phyloP scores from a whole-genome alignment of 345 rosid species.

The Dovyalis caffra region DNA sequence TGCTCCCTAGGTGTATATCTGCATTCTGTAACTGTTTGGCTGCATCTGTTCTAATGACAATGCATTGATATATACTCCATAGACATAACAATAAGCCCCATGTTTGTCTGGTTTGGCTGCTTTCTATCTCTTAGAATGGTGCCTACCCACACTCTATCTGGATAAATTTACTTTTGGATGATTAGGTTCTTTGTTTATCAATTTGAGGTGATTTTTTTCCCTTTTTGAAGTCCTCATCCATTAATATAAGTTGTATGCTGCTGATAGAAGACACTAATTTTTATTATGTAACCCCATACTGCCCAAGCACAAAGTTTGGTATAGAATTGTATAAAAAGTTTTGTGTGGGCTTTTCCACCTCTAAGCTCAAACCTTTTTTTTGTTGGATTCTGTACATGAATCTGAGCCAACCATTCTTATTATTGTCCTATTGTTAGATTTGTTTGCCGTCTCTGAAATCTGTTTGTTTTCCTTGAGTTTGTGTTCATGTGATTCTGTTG shows the following conservation, averaged over 20 bases:
- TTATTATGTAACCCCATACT: not conserved
- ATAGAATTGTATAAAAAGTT: not conserved
- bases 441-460: not conserved
- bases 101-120: not conserved
- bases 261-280: not conserved
- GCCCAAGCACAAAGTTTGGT: not conserved
- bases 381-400: not conserved
- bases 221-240: not conserved
- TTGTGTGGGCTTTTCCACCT: not conserved
- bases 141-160: not conserved
- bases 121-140: not conserved
- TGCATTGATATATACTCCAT: not conserved
- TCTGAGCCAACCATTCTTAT: not conserved
- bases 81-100: not conserved
- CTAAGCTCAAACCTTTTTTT: too few species aligned
- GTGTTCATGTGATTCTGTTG: not conserved
- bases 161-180: not conserved
- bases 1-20: too few species aligned
- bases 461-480: not conserved
- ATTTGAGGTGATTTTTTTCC: not conserved
- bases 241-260: not conserved
- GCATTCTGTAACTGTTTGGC: not conserved
- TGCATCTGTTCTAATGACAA: not conserved
- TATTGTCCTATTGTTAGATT: not conserved
- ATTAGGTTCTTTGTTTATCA: not conserved